These are phyloP conservation scores for Picea sitchensis DNA, from an alignment of 75 land plant species.

Conservation along the genomic window DNA sequence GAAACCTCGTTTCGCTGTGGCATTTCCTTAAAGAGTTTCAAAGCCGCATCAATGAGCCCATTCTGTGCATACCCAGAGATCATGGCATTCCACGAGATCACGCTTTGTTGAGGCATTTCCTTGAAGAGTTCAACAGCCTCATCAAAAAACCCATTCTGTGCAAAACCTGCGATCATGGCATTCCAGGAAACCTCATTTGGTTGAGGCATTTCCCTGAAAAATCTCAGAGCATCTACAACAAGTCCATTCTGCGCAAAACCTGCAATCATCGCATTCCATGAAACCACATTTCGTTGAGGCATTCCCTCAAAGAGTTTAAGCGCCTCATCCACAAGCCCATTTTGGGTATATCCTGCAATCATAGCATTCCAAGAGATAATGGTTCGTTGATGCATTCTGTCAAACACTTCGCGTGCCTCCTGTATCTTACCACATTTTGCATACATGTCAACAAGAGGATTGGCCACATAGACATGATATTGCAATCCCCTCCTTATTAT, in stretches of 20 bases:
- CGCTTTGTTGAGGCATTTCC: conserved; percentile 1
- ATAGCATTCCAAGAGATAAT: conserved; percentile 68
- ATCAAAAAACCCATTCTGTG: not conserved
- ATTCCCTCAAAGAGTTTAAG: conserved; percentile 40
- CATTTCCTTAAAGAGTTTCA: conserved; percentile 23
- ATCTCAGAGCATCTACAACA: conserved; percentile 21
- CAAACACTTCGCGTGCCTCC: conserved; percentile 29
- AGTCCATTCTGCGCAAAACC: conserved; percentile 21
- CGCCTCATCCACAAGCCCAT: conserved; percentile 29
- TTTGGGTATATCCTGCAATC: conserved; percentile 43
- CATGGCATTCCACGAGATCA: conserved; percentile 13
- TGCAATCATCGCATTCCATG: conserved; percentile 62
- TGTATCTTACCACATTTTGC: conserved; percentile 42
- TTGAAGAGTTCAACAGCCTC: not conserved
- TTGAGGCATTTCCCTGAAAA: conserved; percentile 26
- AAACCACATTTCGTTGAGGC: conserved; percentile 48
- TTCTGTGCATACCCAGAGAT: conserved; percentile 15
- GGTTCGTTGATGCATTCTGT: conserved; percentile 31
- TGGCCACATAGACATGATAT: conserved; percentile 25
- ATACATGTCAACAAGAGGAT: conserved; percentile 67
- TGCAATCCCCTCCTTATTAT: conserved; percentile 22
- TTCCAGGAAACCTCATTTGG: conserved; percentile 1
- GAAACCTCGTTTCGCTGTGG: conserved; percentile 13
- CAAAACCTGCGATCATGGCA: not conserved
- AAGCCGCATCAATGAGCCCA: conserved; percentile 1